Evolutionary conservation across 805 yeast species (phyloP).

Genomic region (Lipomyces starkeyi): DNA sequence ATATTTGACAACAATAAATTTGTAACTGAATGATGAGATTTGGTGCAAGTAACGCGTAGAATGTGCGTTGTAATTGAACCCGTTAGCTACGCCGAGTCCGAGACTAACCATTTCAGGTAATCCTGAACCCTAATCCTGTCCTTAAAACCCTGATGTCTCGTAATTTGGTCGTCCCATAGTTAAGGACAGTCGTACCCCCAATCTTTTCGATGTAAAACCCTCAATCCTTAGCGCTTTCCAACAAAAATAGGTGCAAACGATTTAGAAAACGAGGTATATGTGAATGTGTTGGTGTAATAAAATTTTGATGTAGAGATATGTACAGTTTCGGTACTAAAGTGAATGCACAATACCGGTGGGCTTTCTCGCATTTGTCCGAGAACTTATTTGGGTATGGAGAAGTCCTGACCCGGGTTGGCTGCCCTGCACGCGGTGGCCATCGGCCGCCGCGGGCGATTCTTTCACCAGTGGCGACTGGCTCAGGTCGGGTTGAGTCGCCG

Average conservation of each 20-base stretch:
- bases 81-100: too few species aligned
- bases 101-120: neutral
- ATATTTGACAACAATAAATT: too few species aligned
- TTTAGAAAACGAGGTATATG: conserved; percentile 20
- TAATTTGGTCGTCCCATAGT: neutral
- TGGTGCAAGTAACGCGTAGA: neutral
- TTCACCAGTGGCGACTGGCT: too few species aligned
- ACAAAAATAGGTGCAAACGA: neutral
- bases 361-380: too few species aligned
- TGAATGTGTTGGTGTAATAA: neutral
- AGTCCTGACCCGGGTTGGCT: too few species aligned
- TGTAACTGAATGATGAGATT: neutral
- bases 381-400: too few species aligned
- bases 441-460: too few species aligned
- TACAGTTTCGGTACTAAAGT: neutral
- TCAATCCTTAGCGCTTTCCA: neutral
- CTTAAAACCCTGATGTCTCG: neutral
- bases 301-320: neutral
- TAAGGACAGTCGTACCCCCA: neutral
- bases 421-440: too few species aligned
- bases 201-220: neutral
- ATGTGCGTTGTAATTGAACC: neutral
- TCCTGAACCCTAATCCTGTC: neutral
- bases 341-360: neutral
- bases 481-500: too few species aligned